These are phyloP conservation scores for Podaxis pistillaris DNA, from an alignment of 768 basidiomycete species.

Conservation along the genomic window DNA sequence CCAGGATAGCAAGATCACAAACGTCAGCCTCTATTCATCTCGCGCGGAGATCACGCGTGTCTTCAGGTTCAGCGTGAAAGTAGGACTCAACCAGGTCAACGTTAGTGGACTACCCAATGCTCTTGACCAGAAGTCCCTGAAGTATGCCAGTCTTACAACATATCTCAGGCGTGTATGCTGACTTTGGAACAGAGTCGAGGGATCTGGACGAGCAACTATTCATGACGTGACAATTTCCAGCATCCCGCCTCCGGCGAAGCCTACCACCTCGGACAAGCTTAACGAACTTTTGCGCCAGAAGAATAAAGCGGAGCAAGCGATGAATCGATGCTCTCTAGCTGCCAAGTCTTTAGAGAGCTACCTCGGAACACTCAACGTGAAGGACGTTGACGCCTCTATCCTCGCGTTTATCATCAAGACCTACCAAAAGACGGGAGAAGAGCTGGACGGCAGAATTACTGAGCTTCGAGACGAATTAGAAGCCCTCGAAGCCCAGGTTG, in stretches of 20 bases:
- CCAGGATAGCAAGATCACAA: conserved; percentile 34
- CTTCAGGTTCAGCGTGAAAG: conserved; percentile 35
- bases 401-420: conserved; percentile 28
- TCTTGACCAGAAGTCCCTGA: conserved; percentile 38
- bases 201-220: conserved; percentile 42
- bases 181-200: conserved; percentile 37
- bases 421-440: conserved; percentile 32
- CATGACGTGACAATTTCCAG: conserved; percentile 40
- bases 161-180: not conserved
- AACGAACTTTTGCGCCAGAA: conserved; percentile 24
- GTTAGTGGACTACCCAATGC: conserved; percentile 37
- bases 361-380: conserved; percentile 31
- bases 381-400: conserved; percentile 28
- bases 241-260: conserved; percentile 16
- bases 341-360: conserved; percentile 32
- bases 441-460: conserved; percentile 30
- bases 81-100: conserved; percentile 39
- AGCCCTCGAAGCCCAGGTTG: conserved; percentile 23
- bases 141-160: conserved; percentile 25
- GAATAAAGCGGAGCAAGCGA: conserved; percentile 26
- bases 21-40: conserved; percentile 39
- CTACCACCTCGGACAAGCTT: conserved; percentile 27
- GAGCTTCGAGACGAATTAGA: conserved; percentile 28
- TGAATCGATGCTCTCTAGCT: conserved; percentile 28
- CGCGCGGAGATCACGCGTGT: conserved; percentile 42